A percentile compares a stretch with the other conserved stretches of the same genome.
Conservation (phyloP, 2,329 filamentous ascomycete genomes). For the Ustilaginoidea virens region DNA sequence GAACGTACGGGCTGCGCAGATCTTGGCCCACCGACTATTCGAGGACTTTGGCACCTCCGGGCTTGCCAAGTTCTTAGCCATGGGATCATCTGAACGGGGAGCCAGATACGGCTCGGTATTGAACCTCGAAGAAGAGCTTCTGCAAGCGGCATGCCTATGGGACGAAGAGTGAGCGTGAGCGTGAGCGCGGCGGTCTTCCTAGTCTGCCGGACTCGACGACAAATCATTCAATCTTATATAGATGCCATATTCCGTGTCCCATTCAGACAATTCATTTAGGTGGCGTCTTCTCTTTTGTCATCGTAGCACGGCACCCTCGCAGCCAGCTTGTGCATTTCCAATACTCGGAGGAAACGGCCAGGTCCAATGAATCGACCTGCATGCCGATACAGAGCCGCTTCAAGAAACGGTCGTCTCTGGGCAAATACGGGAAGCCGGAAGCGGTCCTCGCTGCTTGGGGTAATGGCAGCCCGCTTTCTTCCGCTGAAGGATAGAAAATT, state of each 20-base stretch:
- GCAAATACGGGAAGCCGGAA: too few relatives aligned
- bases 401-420: slow-evolving; percentile 2
- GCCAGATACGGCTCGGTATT: slow-evolving; percentile 12
- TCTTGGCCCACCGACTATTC: slow-evolving; percentile 13
- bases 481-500: too few relatives aligned
- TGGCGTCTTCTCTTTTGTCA: slow-evolving; percentile 1
- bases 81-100: slow-evolving; percentile 12
- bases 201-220: too few relatives aligned
- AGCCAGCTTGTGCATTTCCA: slow-evolving; percentile 3
- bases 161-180: slow-evolving; percentile 3
- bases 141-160: slow-evolving; percentile 4
- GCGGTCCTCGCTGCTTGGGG: too few relatives aligned
- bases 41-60: slow-evolving; percentile 12
- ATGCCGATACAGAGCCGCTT: slow-evolving; percentile 4
- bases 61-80: slow-evolving; percentile 15
- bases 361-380: slow-evolving; percentile 2
- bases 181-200: too few relatives aligned
- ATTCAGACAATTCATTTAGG: too few relatives aligned
- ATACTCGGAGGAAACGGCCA: slow-evolving; percentile 1
- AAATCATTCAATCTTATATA: too few relatives aligned
- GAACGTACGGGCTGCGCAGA: slow-evolving; percentile 21
- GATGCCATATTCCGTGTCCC: too few relatives aligned
- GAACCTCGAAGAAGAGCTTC: slow-evolving; percentile 12
- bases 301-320: slow-evolving; percentile 3
- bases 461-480: too few relatives aligned